Percentiles rank a stretch among this genome's conserved stretches.
Evolutionary conservation across 2,329 filamentous ascomycete species (phyloP).

Genomic region (Cordyceps fumosorosea): DNA sequence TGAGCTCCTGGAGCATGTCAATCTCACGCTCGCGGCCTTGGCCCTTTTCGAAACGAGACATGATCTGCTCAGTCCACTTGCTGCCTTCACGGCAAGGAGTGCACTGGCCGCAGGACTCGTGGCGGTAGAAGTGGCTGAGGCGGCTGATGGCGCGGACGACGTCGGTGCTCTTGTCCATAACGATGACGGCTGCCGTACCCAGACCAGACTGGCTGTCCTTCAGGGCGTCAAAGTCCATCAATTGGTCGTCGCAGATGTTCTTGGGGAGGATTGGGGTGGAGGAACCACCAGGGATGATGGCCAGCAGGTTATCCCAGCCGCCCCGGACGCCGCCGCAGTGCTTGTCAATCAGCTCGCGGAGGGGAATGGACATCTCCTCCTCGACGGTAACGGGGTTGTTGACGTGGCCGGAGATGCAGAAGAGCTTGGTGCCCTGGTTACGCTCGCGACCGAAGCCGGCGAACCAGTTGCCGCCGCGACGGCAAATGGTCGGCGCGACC

Average conservation of each 20-base stretch:
- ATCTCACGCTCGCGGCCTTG: slow-evolving; percentile 87
- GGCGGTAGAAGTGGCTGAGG: slow-evolving; percentile 94
- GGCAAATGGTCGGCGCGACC: slow-evolving; percentile 90
- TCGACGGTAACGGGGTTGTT: slow-evolving; percentile 98
- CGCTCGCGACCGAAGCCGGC: slow-evolving; percentile 89
- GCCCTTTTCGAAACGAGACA: slow-evolving; percentile 91
- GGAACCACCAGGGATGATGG: slow-evolving; percentile 91
- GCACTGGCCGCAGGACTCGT: slow-evolving; percentile 97
- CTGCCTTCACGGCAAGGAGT: slow-evolving; percentile 98
- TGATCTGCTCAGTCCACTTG: slow-evolving; percentile 99
- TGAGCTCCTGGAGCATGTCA: slow-evolving; percentile 98
- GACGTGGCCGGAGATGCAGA: slow-evolving; percentile 96
- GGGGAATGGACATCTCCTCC: slow-evolving; percentile 97
- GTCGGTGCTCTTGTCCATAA: slow-evolving; percentile 98
- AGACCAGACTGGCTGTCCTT: slow-evolving; percentile 98
- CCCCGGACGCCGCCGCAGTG: slow-evolving; percentile 96
- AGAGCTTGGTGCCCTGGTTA: slow-evolving; percentile 96
- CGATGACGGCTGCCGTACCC: slow-evolving; percentile 93
- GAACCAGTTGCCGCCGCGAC: slow-evolving; percentile 90
- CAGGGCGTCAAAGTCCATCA: slow-evolving; percentile 98
- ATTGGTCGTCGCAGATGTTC: slow-evolving; percentile 80
- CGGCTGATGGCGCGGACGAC: slow-evolving; percentile 90
- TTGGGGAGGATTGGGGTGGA: slow-evolving; percentile 95
- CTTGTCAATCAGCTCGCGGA: slow-evolving; percentile 93
- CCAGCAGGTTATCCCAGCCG: slow-evolving; percentile 95